Conservation (phyloP, 2,329 filamentous ascomycete genomes). For the Neurospora crassa region DNA sequence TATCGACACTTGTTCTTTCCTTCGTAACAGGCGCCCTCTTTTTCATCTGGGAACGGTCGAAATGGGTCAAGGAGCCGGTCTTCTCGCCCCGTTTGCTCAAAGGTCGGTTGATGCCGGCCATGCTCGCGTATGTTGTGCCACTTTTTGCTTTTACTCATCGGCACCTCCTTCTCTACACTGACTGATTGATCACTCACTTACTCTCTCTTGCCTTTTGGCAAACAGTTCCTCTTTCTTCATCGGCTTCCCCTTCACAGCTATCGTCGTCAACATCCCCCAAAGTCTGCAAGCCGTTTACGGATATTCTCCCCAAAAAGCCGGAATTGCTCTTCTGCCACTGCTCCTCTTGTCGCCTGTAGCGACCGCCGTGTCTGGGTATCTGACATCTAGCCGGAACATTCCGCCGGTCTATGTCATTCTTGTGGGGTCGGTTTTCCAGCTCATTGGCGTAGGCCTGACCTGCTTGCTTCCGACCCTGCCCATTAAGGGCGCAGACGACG, state of each 20-base stretch:
- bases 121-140: conserved; percentile 23
- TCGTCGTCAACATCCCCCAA: conserved; percentile 28
- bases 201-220: neutral
- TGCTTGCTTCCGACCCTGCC: conserved; percentile 14
- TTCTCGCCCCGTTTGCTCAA: conserved; percentile 25
- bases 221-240: conserved; percentile 22
- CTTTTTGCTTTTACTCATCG: neutral
- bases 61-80: conserved; percentile 21
- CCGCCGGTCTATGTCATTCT: conserved; percentile 24
- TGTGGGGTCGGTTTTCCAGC: conserved; percentile 20
- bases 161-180: neutral
- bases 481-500: conserved; percentile 4
- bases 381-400: conserved; percentile 20
- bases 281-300: conserved; percentile 26
- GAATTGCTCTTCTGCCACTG: conserved; percentile 25
- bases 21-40: conserved; percentile 19
- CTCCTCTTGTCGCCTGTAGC: conserved; percentile 24
- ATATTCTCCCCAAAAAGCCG: conserved; percentile 21
- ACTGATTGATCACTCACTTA: conserved; percentile 4
- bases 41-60: conserved; percentile 21
- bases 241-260: conserved; percentile 25
- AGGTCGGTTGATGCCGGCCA: conserved; percentile 22
- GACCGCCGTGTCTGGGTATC: conserved; percentile 21
- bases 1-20: conserved; percentile 21
- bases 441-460: conserved; percentile 25